phyloP scores from a whole-genome alignment of 306 rosid species.

The Cicer yamashitae region DNA sequence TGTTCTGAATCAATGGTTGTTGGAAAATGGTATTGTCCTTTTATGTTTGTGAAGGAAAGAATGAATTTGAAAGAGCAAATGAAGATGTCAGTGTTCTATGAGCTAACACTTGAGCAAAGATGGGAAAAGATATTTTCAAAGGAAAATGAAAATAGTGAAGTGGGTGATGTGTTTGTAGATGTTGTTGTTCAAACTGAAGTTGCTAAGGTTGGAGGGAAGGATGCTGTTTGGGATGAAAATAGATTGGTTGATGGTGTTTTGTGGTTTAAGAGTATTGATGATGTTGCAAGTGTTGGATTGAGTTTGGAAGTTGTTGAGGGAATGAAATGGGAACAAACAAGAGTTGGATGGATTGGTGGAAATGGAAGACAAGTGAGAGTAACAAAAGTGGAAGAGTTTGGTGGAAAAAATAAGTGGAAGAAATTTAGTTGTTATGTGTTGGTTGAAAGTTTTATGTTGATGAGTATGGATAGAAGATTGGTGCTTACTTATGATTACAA shows the following conservation, averaged over 20 bases:
- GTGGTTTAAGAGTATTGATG: conserved; percentile 56
- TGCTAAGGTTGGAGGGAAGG: conserved; percentile 41
- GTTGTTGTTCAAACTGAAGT: conserved; percentile 46
- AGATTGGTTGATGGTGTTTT: background rate
- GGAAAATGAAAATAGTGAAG: background rate
- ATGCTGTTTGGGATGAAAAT: conserved; percentile 39
- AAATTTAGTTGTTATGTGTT: conserved; percentile 52
- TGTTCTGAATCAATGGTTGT: conserved; percentile 39
- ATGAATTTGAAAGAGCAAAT: conserved; percentile 44
- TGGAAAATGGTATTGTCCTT: conserved; percentile 71
- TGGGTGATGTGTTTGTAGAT: conserved; percentile 47
- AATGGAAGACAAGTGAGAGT: conserved; percentile 17
- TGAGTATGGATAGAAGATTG: conserved; percentile 29
- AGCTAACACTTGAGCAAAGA: conserved; percentile 58
- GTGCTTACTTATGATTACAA: conserved; percentile 11
- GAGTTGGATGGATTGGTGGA: conserved; percentile 25
- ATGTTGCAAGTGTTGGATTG: conserved; percentile 45
- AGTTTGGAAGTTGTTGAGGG: conserved; percentile 34
- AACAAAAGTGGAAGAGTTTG: conserved; percentile 12
- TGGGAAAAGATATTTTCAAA: conserved; percentile 56
- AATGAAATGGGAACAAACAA: conserved; percentile 43
- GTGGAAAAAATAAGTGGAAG: conserved; percentile 32
- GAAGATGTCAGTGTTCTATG: conserved; percentile 49
- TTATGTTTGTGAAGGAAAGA: conserved; percentile 59
- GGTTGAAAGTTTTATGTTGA: conserved; percentile 61